phyloP scores from a whole-genome alignment of 306 rosid genomes.

The Echinosophora koreensis region DNA sequence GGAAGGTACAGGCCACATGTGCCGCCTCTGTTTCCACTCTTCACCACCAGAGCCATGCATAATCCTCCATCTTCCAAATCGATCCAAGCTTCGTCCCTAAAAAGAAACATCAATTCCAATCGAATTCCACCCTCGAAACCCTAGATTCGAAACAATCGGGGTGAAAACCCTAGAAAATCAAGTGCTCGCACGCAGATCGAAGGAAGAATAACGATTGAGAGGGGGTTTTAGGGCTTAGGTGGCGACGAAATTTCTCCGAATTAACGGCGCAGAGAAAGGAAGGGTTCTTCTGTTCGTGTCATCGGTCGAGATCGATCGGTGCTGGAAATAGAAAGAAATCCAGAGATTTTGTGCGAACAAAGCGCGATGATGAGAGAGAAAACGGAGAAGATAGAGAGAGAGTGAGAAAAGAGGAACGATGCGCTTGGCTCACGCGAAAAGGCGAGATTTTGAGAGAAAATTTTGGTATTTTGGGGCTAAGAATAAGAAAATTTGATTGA shows the following conservation, averaged over 20 bases:
- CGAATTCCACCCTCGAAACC: constrained; percentile 67
- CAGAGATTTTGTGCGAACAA: constrained; percentile 69
- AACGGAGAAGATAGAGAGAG: constrained; percentile 23
- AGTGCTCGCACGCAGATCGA: constrained; percentile 55
- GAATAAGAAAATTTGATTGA: constrained; percentile 43
- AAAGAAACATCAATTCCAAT: constrained; percentile 91
- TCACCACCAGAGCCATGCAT: constrained; percentile 95
- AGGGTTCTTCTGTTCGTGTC: constrained; percentile 45
- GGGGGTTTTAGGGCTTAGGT: constrained; percentile 62
- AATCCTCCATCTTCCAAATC: constrained; percentile 85
- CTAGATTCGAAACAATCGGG: constrained; percentile 51
- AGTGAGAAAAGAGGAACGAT: constrained; percentile 30
- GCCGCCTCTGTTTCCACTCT: constrained; percentile 87
- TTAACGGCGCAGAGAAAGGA: constrained; percentile 24
- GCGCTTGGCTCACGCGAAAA: constrained; percentile 54
- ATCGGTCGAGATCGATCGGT: constrained; percentile 62
- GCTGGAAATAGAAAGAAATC: constrained; percentile 60
- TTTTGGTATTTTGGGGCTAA: constrained; percentile 47
- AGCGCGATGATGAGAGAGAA: constrained; percentile 64
- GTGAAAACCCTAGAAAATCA: constrained; percentile 67
- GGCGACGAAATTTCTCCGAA: constrained; percentile 26
- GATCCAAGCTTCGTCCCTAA: constrained; percentile 73
- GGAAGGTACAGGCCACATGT: constrained; percentile 98
- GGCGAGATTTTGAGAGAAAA: constrained; percentile 51
- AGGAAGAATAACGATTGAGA: neutral